Base-by-base conservation (phyloP, 2,329 filamentous ascomycete species). In the Penicillium palitans region DNA sequence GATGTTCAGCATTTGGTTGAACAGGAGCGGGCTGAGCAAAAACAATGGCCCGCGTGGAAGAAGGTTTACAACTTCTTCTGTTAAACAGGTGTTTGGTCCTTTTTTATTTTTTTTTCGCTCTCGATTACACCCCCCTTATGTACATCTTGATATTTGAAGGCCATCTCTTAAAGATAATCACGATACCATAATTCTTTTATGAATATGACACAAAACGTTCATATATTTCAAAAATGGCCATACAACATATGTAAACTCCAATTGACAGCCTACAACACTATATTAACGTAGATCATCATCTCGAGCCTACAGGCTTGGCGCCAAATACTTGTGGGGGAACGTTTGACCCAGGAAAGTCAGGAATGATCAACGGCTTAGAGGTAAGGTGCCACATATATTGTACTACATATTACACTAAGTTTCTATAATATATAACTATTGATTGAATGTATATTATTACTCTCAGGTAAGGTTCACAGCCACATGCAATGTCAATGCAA, bases 1-100 rank as follows among this genome's bases (percentile, higher is more conserved):
- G 93, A 96, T 72, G 78, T 97, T 45, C 85, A 87, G 29, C 85
- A 90, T 59, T 77, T 98, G 50, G 80, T 96, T 50, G 87, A 87
- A 42, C 89, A 96, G 73, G 93, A 97, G 79, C 78, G 82, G 40
- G 88, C 89, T 52, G 92, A 97, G 78, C 81, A 82, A 68, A 83
- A 81, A 33, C 72, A 75, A 5, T 93, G 90, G 90, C 90, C 90
- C 0, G 76, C 66, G 58, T 93, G 90, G 90, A 95, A 93, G 79
- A 87, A 80, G 69, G 64, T 84, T 13, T 95, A 92, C 72, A 90
- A 89, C 71, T 83, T 87, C 60, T 77, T 93, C 63, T 93, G 90
- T 68, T 93, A 73, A 46, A 41, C 41, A 8, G 15, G 17, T 61
- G 40, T 42, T 55, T 52, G 41, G 49, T 61, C 56, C 48, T 46